Conservation (phyloP, 2,329 filamentous ascomycete genomes). For the Calycina herbarum region DNA sequence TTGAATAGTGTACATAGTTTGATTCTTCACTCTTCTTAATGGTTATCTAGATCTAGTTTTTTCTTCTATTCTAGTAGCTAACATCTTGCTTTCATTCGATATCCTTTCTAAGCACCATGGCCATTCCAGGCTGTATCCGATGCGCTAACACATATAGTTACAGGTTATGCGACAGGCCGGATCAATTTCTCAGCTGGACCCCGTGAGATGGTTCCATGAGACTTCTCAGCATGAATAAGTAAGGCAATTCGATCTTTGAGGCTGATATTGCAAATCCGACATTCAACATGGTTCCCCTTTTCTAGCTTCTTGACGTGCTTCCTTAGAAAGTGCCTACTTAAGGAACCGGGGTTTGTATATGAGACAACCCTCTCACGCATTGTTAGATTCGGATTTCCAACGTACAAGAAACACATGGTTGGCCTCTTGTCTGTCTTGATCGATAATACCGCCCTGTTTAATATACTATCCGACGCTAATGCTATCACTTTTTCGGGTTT, state of each 20-base stretch:
- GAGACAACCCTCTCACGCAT: constrained; percentile 7
- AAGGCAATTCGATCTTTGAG: background rate
- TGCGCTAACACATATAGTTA: no score
- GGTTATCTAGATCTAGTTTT: no score
- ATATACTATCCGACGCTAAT: background rate
- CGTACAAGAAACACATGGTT: no score
- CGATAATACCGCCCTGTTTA: constrained; percentile 14
- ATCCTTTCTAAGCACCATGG: no score
- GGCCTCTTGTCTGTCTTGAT: constrained; percentile 19
- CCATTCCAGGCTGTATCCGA: no score
- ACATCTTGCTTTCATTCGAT: no score
- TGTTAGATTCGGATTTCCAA: constrained; percentile 7
- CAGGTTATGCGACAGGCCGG: no score
- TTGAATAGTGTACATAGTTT: no score
- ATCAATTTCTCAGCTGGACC: constrained; percentile 7
- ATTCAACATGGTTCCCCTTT: constrained; percentile 12
- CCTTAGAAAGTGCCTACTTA: constrained; percentile 18
- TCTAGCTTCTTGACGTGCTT: constrained; percentile 13
- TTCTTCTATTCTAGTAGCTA: no score
- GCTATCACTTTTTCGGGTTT: background rate
- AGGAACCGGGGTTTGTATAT: constrained; percentile 14
- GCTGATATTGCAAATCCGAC: constrained; percentile 7
- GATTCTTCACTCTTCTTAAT: no score
- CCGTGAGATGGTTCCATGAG: constrained; percentile 3
- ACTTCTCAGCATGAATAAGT: background rate